Evolutionary conservation across 2,329 filamentous ascomycete species (phyloP), one percentile per base, ranked within the genome.

Genomic region (Ophioceras dolichostomum): DNA sequence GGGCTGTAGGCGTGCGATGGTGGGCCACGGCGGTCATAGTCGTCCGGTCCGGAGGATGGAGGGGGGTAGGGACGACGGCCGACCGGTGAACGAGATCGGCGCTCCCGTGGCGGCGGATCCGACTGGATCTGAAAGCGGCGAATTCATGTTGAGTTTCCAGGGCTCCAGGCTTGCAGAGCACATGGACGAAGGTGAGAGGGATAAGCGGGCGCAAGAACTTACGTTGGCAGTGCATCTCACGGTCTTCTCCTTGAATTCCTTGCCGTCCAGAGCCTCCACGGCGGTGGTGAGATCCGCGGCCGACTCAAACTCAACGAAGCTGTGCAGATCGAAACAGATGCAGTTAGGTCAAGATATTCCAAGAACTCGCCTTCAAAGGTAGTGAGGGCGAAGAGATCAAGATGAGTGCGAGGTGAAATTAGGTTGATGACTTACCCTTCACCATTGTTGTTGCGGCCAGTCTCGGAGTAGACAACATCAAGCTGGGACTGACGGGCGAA

Each of bases 381-480:
- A n/a, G 19, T 24, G 12, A 10, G 12, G 19, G 18, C 19, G n/a
- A 28, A 19, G 30, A 26, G 19, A 33, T 33, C 19, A 20, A 18
- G 26, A 17, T 10, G 10, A n/a, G n/a, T n/a, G n/a, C n/a, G n/a
- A n/a, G n/a, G n/a, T n/a, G n/a, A n/a, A n/a, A n/a, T n/a, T n/a
- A n/a, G n/a, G n/a, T n/a, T n/a, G n/a, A n/a, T n/a, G 5, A 69
- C 82, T 63, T 63, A 94, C 87, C 89, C 89, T 75, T 83, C 85
- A 47, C 87, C 86, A 58, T 93, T 86, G 48, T 82, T 83, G 57
- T 94, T 88, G 53, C 89, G 87, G 51, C 80, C 82, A 43, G 93
- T 93, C 66, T 98, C 91, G 47, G 88, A 95, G 61, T 94, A 98
- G 54, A 98, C 91, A 47, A 98, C 91, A 60, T 96, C 91, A 61